Evolutionary conservation across 495 filamentous ascomycete genomes (phyloP), one percentile per base, ranked within the genome.

Genomic region (Xylaria intraflava): DNA sequence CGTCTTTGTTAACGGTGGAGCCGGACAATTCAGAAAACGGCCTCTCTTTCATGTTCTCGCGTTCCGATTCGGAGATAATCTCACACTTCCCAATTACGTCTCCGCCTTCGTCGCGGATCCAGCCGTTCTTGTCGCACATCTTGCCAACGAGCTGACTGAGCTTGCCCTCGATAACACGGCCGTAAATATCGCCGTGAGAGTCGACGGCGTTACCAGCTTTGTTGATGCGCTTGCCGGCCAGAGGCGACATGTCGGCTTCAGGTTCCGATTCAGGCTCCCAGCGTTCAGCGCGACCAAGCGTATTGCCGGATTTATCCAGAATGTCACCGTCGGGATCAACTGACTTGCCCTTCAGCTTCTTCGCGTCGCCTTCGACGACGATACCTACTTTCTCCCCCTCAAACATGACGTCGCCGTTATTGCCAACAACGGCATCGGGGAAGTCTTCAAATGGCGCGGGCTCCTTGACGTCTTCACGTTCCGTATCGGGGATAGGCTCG

Each of bases 251-350:
- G 58, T 94, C 88, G 3, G 70, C 61, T 78, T 83, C 27, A 68
- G 75, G 57, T 42, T 78, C 75, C 0, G 65, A 50, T 49, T 70
- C 65, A 31, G 63, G 58, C 49, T 87, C 78, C 64, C 81, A 89
- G 6, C 80, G 81, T 69, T 90, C 85, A 12, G 84, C 86, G 46
- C 81, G 83, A 46, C 89, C 89, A 57, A 89, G 84, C 41, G 85
- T 79, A 61, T 90, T 91, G 36, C 89, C 89, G 45, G 80, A 81
- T 59, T 82, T 84, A 65, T 92, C 89, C 30, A 90, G 70, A 55
- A 95, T 86, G 53, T 93, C 89, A 10, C 89, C 89, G 62, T 95
- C 89, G 31, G 86, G 77, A 60, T 93, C 89, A 39, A 93, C 87
- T 16, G 74, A 67, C 57, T 86, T 84, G n/a, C 88, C 88, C 36